Percentiles rank a stretch among this genome's conserved stretches.
Evolutionary conservation across 805 yeast species (phyloP).

Genomic region (Candida pseudoglaebosa): DNA sequence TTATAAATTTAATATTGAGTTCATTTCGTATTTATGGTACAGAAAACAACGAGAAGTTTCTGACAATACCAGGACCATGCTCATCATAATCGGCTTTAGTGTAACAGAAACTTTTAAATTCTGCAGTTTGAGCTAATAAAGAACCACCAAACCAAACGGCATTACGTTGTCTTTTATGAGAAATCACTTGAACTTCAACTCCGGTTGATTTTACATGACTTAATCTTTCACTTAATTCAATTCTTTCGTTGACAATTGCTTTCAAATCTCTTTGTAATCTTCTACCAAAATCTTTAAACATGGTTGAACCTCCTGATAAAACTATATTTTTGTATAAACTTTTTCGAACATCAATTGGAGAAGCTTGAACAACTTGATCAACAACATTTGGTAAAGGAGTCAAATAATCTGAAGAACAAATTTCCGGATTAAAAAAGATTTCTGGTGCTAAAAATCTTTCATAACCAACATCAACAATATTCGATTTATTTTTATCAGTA

Average conservation of each 20-base stretch:
- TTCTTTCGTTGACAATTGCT: constrained; percentile 82
- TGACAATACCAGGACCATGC: constrained; percentile 94
- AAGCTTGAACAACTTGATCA: constrained; percentile 88
- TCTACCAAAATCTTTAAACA: constrained; percentile 98
- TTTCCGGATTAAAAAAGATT: constrained; percentile 96
- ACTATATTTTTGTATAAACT: constrained; percentile 94
- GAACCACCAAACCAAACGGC: constrained; percentile 99
- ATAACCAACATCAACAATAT: constrained; percentile 86
- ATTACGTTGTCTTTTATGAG: constrained; percentile 95
- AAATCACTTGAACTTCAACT: constrained; percentile 93
- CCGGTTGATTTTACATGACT: constrained; percentile 83
- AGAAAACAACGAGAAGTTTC: constrained; percentile 92
- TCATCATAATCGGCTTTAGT: constrained; percentile 97
- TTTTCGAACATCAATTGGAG: constrained; percentile 97
- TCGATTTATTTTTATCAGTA: constrained; percentile 54
- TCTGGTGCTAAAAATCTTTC: constrained; percentile 99
- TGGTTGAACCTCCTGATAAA: constrained; percentile 94
- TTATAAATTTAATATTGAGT: neutral
- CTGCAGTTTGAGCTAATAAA: constrained; percentile 92
- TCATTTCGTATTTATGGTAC: constrained; percentile 60
- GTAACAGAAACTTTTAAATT: constrained; percentile 93
- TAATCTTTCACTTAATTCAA: constrained; percentile 70
- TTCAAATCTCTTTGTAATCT: constrained; percentile 94
- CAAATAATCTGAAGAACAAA: constrained; percentile 88
- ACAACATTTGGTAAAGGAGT: constrained; percentile 97